Base-by-base conservation (phyloP, 768 basidiomycete species). In the Mycena indigotica region DNA sequence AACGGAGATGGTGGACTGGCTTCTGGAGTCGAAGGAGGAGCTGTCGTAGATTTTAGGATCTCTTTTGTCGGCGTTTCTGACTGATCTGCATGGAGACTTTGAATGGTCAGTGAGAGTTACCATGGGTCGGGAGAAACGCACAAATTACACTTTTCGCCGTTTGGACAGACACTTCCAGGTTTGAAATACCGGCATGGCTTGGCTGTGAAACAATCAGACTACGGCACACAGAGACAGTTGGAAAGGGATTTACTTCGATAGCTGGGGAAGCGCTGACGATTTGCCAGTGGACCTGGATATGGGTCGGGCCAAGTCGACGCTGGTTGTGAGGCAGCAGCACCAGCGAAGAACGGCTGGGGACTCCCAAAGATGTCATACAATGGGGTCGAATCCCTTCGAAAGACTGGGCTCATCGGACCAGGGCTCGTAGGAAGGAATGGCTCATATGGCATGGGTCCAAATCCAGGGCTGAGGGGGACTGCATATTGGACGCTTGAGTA, bases 161-260 rank as follows among this genome's bases (percentile, higher is more conserved):
- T 80, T 1, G 81, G 77, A 65, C 85, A 87, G 24, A 70, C 69
- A 17, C 75, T 77, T 29, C 75, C 78, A 2, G 69, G 61, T 25
- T 70, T 71, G 64, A 75, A 84, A 65, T 81, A 86, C 66, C 80
- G 84, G 69, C 85, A 87, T 25, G 80, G 80, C 57, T 86, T 86
- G 1, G 84, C 85, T 87, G n/a, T 23, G 25, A 23, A 12, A 26
- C 17, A 39, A 30, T n/a, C 6, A 16, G 6, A 63, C 61, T 63
- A 4, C 49, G 32, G 32, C 59, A 63, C n/a, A 17, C 56, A 24
- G 44, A 25, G 16, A 45, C 39, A 45, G 44, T 63, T 17, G 32
- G 32, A 17, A 8, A 17, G 32, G 32, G 17, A 35, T 35, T 17
- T 35, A 17, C 32, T 8, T 44, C 41, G 41, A 21, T 21, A 52